Base-by-base conservation (phyloP, 2,329 filamentous ascomycete species). In the Alternaria burnsii region DNA sequence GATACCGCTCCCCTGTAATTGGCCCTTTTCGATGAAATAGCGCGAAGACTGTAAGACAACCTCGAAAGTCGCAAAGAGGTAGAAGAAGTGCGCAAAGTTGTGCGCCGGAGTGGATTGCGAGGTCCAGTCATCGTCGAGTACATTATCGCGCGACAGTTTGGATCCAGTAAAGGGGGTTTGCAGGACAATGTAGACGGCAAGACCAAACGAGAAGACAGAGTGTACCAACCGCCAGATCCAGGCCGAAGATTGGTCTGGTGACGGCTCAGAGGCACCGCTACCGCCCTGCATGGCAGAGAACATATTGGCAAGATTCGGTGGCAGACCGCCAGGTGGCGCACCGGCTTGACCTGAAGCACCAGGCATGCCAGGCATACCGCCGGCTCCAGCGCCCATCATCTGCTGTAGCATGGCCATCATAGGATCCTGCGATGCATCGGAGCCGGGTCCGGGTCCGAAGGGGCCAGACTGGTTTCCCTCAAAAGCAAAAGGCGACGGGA, bases 21-120 rank as follows among this genome's bases (percentile, higher is more conserved):
- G 79, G 28, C 85, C 85, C 68, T 86, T 87, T 69, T 93, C 90
- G 52, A 92, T 73, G 68, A 93, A 88, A 75, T 90, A 91, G 24
- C 91, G 83, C 30, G 86, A 88, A 1, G 88, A 90, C 65, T 94
- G 87, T 64, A 94, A 81, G 54, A 92, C 75, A 11, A 92, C 84
- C 80, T 95, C 91, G 32, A 87, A 89, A 0, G 91, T 92, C 6
- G 91, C 89, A 74, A 94, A 95, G n/a, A 91, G 85, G 82, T 89
- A 92, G 78, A 94, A 93, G 78, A 93, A 89, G 62, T 84, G 83
- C 46, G 81, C 81, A 41, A 82, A 81, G 36, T 76, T 71, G 48
- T 79, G 78, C 16, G 78, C 75, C 30, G 82, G 77, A 2, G 71
- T 72, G 8, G 78, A 69, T 10, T 73, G 72, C 2, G 63, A 46